Percentiles rank a stretch among this genome's conserved stretches.
phyloP scores from a whole-genome alignment of 352 stramenopile species.

The Phytophthora foliorum region DNA sequence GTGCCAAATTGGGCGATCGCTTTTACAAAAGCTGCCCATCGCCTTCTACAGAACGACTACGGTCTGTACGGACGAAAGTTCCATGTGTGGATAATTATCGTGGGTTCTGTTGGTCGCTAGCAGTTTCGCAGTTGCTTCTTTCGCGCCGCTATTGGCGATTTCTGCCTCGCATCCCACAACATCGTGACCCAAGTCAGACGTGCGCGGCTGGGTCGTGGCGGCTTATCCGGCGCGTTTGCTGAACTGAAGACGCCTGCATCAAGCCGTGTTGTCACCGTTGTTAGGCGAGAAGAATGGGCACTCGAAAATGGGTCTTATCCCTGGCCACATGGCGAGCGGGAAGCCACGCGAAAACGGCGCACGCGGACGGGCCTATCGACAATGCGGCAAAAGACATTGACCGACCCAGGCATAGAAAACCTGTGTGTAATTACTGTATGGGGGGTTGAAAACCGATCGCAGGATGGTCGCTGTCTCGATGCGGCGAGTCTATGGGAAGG shows the following conservation, averaged over 20 bases:
- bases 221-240: slow-evolving; percentile 1
- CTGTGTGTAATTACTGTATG: no score
- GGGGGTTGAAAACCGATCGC: slow-evolving; percentile 22
- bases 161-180: neutral
- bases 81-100: neutral
- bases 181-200: slow-evolving; percentile 1
- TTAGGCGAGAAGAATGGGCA: neutral
- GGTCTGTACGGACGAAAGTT: neutral
- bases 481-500: slow-evolving; percentile 18
- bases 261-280: neutral
- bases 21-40: neutral
- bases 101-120: neutral
- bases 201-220: slow-evolving; percentile 7
- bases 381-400: no score
- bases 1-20: neutral
- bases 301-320: slow-evolving; percentile 3
- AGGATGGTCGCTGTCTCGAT: slow-evolving; percentile 16
- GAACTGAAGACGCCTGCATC: slow-evolving; percentile 7
- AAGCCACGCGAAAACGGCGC: slow-evolving; percentile 13
- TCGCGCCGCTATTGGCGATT: neutral
- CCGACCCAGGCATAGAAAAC: no score
- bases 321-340: slow-evolving; percentile 18
- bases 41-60: neutral
- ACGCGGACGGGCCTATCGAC: slow-evolving; percentile 5
- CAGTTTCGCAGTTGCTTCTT: neutral